Percentiles rank a stretch among this genome's conserved stretches.
Conservation (phyloP, 1,284 basidiomycete genomes). For the Ustilago trichophora region DNA sequence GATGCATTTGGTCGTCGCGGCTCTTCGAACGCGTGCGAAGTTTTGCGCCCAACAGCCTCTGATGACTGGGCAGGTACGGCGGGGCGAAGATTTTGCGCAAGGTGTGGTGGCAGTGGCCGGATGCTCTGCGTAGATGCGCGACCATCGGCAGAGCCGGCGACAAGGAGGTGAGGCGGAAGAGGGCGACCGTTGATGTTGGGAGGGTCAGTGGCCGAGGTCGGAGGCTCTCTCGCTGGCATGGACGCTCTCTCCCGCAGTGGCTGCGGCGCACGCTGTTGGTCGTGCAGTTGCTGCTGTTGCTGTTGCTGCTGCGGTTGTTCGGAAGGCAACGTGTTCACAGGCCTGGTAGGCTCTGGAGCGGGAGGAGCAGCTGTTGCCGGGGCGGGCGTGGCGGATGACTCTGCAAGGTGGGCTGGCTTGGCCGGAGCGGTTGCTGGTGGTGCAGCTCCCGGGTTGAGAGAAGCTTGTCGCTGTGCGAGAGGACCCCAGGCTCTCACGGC, state of each 20-base stretch:
- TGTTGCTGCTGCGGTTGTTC: slow-evolving; percentile 14
- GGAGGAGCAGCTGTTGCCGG: slow-evolving; percentile 3
- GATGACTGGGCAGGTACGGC: slow-evolving; percentile 6
- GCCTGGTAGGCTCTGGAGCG: slow-evolving; percentile 6
- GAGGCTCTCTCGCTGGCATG: background rate
- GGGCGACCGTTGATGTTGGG: slow-evolving; percentile 19
- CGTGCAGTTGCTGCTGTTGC: slow-evolving; percentile 10
- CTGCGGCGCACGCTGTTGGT: slow-evolving; percentile 8
- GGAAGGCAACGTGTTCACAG: slow-evolving; percentile 7
- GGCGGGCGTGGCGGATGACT: slow-evolving; percentile 13
- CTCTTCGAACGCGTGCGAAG: slow-evolving; percentile 28
- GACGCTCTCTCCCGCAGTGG: background rate
- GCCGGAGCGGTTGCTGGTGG: slow-evolving; percentile 11
- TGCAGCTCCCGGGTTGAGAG: slow-evolving; percentile 41
- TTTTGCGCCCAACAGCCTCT: slow-evolving; percentile 21
- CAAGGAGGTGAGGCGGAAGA: slow-evolving; percentile 33
- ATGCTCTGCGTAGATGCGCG: slow-evolving; percentile 11
- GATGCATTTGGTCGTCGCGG: slow-evolving; percentile 6
- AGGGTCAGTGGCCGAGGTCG: background rate
- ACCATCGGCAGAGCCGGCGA: slow-evolving; percentile 17
- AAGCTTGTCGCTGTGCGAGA: slow-evolving; percentile 55
- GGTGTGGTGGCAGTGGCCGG: slow-evolving; percentile 49
- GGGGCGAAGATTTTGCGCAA: slow-evolving; percentile 36
- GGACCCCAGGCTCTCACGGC: slow-evolving; percentile 59
- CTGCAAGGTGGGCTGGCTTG: slow-evolving; percentile 3